These are phyloP conservation scores for Saccharomycopsis fodiens DNA, from an alignment of 805 yeast species.

Conservation along the genomic window DNA sequence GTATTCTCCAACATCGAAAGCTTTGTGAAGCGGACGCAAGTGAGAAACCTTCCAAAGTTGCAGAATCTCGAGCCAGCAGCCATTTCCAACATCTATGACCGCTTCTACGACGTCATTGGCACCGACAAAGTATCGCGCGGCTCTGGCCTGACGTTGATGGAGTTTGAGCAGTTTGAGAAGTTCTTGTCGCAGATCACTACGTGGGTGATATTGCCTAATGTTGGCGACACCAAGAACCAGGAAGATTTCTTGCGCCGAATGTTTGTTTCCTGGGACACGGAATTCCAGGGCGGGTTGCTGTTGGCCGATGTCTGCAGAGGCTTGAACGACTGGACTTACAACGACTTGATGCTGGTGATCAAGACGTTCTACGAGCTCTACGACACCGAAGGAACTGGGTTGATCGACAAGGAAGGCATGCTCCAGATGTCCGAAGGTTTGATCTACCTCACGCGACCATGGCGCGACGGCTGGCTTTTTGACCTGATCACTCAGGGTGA, in stretches of 20 bases:
- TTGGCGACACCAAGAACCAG: constrained; percentile 32
- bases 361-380: constrained; percentile 75
- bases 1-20: constrained; percentile 82
- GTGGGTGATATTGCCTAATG: constrained; percentile 47
- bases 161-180: constrained; percentile 56
- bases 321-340: constrained; percentile 56
- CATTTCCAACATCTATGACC: constrained; percentile 70
- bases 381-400: constrained; percentile 51
- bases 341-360: constrained; percentile 71
- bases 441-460: constrained; percentile 72
- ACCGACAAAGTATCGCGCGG: constrained; percentile 39
- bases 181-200: constrained; percentile 77
- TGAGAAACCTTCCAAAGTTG: constrained; percentile 76
- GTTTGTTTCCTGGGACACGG: constrained; percentile 66
- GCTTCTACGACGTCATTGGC: constrained; percentile 71
- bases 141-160: constrained; percentile 55
- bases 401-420: constrained; percentile 70
- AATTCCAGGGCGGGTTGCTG: constrained; percentile 45
- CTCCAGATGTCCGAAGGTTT: constrained; percentile 83
- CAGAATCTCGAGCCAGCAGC: constrained; percentile 50
- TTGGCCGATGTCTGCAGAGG: constrained; percentile 69
- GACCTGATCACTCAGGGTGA: constrained; percentile 58
- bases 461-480: constrained; percentile 64
- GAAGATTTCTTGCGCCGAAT: constrained; percentile 52
- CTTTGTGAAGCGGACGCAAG: constrained; percentile 86